These are phyloP conservation scores for Lodderomyces oxycetoniae DNA, from an alignment of 1,139 yeast species.

Conservation along the genomic window DNA sequence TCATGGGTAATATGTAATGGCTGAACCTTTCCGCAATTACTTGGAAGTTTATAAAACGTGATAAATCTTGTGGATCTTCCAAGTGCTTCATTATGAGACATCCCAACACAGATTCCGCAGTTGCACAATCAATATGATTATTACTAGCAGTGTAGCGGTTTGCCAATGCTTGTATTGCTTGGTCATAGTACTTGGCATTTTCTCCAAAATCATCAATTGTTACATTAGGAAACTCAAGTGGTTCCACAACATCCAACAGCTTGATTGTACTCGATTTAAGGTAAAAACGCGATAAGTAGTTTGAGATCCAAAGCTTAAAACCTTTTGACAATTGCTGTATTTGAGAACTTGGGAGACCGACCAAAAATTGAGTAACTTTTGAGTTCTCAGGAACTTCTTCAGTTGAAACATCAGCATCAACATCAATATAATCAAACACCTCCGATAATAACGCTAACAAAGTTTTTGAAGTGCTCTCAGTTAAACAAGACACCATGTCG, in stretches of 20 bases:
- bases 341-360: not conserved
- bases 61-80: conserved; percentile 14
- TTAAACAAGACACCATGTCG: not conserved
- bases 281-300: conserved; percentile 40
- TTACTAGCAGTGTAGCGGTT: too few species aligned
- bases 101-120: conserved; percentile 38
- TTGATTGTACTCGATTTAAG: conserved; percentile 10
- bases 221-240: conserved; percentile 2
- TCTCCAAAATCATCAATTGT: conserved; percentile 11
- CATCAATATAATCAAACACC: conserved; percentile 13
- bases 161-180: too few species aligned
- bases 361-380: conserved; percentile 16
- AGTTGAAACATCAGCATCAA: too few species aligned
- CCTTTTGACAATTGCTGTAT: conserved; percentile 12
- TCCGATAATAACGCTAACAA: not conserved
- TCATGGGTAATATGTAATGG: conserved; percentile 27
- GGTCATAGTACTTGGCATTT: too few species aligned
- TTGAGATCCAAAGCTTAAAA: conserved; percentile 39
- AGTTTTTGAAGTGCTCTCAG: not conserved
- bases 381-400: conserved; percentile 13
- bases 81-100: conserved; percentile 26
- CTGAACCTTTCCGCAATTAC: conserved; percentile 9
- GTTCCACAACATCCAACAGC: conserved; percentile 3
- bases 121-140: too few species aligned
- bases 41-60: conserved; percentile 17